Evolutionary conservation across 2,329 filamentous ascomycete genomes (phyloP), one percentile per base, ranked within the genome.

Genomic region (Neurospora crassa): DNA sequence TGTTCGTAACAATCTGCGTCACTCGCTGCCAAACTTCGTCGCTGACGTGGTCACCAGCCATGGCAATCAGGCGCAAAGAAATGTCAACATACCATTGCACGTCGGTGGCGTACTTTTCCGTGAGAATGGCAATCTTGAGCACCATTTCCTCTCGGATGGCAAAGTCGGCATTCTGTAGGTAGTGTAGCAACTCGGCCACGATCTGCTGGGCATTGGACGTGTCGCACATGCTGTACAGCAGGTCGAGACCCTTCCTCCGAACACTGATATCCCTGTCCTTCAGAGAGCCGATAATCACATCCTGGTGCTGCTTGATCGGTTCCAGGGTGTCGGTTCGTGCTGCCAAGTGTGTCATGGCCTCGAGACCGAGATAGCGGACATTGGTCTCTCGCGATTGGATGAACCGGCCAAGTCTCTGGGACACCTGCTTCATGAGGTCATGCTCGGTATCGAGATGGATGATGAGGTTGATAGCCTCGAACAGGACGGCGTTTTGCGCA

Each of bases 11-110:
- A 76, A 99, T 98, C 80, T 99, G 96, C 74, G 97, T 97, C 71
- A 99, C 95, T 76, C 96, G 90, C 80, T 99, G 96, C 96, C 96
- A 99, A 20, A 99, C 96, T 82, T 99, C 96, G 74, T 99, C 96
- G 81, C 95, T 98, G 76, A 99, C 95, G 80, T 99, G 96, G 78
- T 99, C 96, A 75, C 96, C 96, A 3, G 96, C 96, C 89, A 98
- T 94, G 72, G 95, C 94, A 72, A 99, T 94, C 69, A 99, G 87
- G 71, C 95, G 90, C 75, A 99, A 85, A 12, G 96, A 97, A 76
- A 98, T 97, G 79, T 99, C 95, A 74, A 99, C 96, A 80, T 99
- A 99, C 96, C 96, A 99, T 83, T 98, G 95, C 24, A 97, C 93
- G 78, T 99, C 96, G 0, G 94, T 97, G 34, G 96, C 96, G 79